A percentile compares a stretch with the other conserved stretches of the same genome.
Conservation (phyloP, 805 yeast genomes). For the Candida germanica region DNA sequence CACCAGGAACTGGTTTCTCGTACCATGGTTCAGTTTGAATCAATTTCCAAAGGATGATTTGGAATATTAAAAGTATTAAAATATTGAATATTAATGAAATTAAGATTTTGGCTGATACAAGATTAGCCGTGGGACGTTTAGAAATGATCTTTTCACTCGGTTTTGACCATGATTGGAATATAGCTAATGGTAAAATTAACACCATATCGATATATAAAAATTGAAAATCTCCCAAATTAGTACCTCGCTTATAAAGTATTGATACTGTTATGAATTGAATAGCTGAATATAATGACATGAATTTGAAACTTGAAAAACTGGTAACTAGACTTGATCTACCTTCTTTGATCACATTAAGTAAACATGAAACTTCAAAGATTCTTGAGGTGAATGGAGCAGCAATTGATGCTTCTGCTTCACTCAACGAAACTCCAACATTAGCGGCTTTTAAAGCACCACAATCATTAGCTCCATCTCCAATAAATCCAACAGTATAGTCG, state of each 20-base stretch:
- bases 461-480: slow-evolving; percentile 99
- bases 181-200: slow-evolving; percentile 89
- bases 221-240: slow-evolving; percentile 95
- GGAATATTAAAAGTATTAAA: slow-evolving; percentile 58
- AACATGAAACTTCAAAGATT: slow-evolving; percentile 87
- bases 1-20: slow-evolving; percentile 70
- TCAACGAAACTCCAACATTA: slow-evolving; percentile 91
- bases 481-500: slow-evolving; percentile 92
- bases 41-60: slow-evolving; percentile 60
- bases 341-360: slow-evolving; percentile 83
- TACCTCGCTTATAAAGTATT: slow-evolving; percentile 79
- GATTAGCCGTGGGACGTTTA: slow-evolving; percentile 90
- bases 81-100: slow-evolving; percentile 82
- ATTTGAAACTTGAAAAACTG: slow-evolving; percentile 94
- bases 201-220: slow-evolving; percentile 90
- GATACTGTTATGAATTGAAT: slow-evolving; percentile 90
- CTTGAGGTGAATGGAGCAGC: slow-evolving; percentile 98
- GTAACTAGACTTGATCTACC: slow-evolving; percentile 95
- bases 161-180: slow-evolving; percentile 96
- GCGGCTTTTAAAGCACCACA: slow-evolving; percentile 98
- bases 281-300: slow-evolving; percentile 95
- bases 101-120: slow-evolving; percentile 84
- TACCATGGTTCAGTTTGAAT: slow-evolving; percentile 72
- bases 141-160: slow-evolving; percentile 59
- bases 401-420: slow-evolving; percentile 97